Evolutionary conservation across 2,329 filamentous ascomycete species (phyloP).

Genomic region (Fusarium pseudograminearum): DNA sequence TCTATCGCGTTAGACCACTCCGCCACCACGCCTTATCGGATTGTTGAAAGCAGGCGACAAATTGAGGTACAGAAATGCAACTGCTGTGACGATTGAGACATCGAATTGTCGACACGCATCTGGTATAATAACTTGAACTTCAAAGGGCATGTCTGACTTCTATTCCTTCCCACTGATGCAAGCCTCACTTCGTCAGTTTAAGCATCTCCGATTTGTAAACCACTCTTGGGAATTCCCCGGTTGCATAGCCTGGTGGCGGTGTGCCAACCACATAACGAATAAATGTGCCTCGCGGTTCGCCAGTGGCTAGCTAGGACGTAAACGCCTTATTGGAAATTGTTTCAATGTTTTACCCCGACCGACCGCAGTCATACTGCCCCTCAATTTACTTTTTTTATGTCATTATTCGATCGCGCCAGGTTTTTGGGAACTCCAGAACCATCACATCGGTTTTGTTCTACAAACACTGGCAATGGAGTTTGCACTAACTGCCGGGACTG

Average conservation of each 20-base stretch:
- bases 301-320: not conserved
- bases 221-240: no score
- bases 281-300: not conserved
- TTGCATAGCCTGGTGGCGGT: not conserved
- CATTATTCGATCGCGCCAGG: not conserved
- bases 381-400: not conserved
- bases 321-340: not conserved
- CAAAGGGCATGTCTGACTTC: not conserved
- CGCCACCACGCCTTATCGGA: slow-evolving; percentile 4
- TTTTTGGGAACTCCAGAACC: no score
- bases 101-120: not conserved
- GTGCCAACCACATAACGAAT: no score
- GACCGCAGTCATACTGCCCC: not conserved
- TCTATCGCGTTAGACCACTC: slow-evolving; percentile 13
- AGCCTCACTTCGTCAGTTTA: not conserved
- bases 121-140: not conserved
- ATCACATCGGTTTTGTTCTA: not conserved
- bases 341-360: not conserved
- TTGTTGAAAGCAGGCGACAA: not conserved
- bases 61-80: fast-evolving
- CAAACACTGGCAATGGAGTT: not conserved
- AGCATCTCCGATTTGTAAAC: not conserved
- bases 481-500: not conserved
- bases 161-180: not conserved
- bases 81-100: fast-evolving